Evolutionary conservation across 192 early-diverging fungal genomes (phyloP).

Genomic region (Entomortierella lignicola): DNA sequence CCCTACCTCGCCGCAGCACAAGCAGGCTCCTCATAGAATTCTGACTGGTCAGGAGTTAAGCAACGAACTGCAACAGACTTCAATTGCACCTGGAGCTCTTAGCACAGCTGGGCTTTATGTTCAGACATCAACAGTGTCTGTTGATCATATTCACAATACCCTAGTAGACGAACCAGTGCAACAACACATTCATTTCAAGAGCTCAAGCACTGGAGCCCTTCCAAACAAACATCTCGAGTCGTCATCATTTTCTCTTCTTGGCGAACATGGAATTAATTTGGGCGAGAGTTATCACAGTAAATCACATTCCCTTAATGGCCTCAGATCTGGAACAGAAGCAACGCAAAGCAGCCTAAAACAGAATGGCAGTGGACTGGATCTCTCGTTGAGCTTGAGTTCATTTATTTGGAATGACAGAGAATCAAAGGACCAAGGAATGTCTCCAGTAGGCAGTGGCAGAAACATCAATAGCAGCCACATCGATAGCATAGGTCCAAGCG

Average conservation of each 20-base stretch:
- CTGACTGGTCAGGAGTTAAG: constrained; percentile 5
- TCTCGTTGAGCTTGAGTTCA: constrained; percentile 16
- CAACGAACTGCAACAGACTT: neutral
- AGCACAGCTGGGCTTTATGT: neutral
- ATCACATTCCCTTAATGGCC: constrained; percentile 3
- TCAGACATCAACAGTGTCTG: neutral
- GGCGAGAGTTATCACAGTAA: constrained; percentile 5
- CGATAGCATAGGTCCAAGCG: neutral
- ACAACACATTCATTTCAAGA: constrained; percentile 31
- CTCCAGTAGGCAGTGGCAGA: neutral
- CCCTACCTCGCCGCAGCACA: constrained; percentile 33
- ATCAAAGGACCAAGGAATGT: neutral
- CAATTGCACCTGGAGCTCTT: neutral
- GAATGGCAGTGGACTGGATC: constrained; percentile 9
- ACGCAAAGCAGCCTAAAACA: constrained; percentile 17
- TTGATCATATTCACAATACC: constrained; percentile 7
- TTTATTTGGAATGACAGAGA: constrained; percentile 14
- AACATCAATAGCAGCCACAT: neutral
- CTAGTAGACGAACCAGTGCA: constrained; percentile 4
- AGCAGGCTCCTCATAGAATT: constrained; percentile 2
- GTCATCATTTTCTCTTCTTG: constrained; percentile 9
- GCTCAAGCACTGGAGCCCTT: constrained; percentile 28
- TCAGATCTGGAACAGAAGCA: neutral
- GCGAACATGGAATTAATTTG: neutral
- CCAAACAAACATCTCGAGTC: neutral